Percentiles rank a stretch among this genome's conserved stretches.
phyloP scores from a whole-genome alignment of 768 basidiomycete genomes.

The Obba rivulosa region DNA sequence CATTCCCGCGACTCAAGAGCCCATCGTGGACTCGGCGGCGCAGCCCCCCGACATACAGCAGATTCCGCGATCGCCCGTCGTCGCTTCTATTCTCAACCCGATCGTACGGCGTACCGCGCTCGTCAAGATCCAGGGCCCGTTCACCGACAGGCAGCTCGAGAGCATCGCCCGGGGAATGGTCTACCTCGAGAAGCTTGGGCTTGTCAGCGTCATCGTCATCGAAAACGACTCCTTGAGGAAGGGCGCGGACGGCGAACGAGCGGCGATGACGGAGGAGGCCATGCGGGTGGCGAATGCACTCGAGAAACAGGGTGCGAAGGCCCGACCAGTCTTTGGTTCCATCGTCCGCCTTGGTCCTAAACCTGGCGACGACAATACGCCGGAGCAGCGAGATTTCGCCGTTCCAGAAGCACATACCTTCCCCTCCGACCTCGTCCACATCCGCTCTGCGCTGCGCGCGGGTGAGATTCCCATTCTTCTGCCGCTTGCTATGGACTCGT shows the following conservation, averaged over 20 bases:
- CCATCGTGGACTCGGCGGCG: slow-evolving; percentile 22
- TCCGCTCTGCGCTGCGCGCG: slow-evolving; percentile 83
- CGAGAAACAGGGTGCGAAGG: slow-evolving; percentile 78
- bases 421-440: slow-evolving; percentile 73
- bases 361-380: slow-evolving; percentile 37
- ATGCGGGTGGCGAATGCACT: slow-evolving; percentile 80
- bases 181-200: slow-evolving; percentile 91
- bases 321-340: slow-evolving; percentile 84
- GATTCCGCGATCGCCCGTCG: slow-evolving; percentile 45
- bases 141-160: slow-evolving; percentile 87
- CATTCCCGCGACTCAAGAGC: slow-evolving; percentile 15
- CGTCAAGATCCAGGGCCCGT: slow-evolving; percentile 96
- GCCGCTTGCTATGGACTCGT: slow-evolving; percentile 89
- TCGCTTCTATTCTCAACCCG: slow-evolving; percentile 80
- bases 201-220: slow-evolving; percentile 92
- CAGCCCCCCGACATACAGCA: slow-evolving; percentile 28
- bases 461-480: slow-evolving; percentile 96
- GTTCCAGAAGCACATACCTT: slow-evolving; percentile 76
- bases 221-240: slow-evolving; percentile 75
- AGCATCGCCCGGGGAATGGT: slow-evolving; percentile 92
- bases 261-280: slow-evolving; percentile 67
- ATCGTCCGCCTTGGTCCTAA: slow-evolving; percentile 81
- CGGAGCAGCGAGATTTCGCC: slow-evolving; percentile 27
- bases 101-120: slow-evolving; percentile 83
- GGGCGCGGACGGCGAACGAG: slow-evolving; percentile 67